These are phyloP conservation scores for Chaetothyriales sp. DNA, from an alignment of 2,329 filamentous ascomycete species.

Conservation along the genomic window DNA sequence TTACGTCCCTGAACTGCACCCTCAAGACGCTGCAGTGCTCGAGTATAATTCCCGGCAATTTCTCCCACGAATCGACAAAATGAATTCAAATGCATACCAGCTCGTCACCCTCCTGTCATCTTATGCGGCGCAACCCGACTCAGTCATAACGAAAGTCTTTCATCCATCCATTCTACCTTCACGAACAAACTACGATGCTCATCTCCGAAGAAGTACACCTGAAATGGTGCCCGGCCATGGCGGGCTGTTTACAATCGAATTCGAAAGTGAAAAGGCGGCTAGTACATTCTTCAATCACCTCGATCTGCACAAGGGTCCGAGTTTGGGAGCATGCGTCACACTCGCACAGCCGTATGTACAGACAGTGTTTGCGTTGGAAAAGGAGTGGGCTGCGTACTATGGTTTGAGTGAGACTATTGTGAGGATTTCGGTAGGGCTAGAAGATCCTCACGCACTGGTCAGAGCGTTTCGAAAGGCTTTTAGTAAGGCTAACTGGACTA, in stretches of 20 bases:
- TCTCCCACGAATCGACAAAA: slow-evolving; percentile 12
- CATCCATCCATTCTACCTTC: slow-evolving; percentile 14
- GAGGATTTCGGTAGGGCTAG: slow-evolving; percentile 11
- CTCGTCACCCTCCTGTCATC: slow-evolving; percentile 16
- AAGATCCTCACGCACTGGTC: slow-evolving; percentile 2
- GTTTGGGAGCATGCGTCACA: slow-evolving; percentile 12
- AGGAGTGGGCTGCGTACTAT: slow-evolving; percentile 11
- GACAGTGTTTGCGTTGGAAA: slow-evolving; percentile 4
- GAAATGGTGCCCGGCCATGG: slow-evolving; percentile 43
- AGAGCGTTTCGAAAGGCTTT: not conserved
- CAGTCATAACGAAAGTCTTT: slow-evolving; percentile 14
- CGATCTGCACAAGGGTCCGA: slow-evolving; percentile 22
- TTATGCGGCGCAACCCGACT: slow-evolving; percentile 8
- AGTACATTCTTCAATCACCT: slow-evolving; percentile 22
- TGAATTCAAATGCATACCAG: slow-evolving; percentile 14
- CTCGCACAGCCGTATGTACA: slow-evolving; percentile 9
- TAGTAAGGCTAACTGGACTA: not conserved
- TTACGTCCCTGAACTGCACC: slow-evolving; percentile 17
- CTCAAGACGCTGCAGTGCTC: slow-evolving; percentile 15
- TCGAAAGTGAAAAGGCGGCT: slow-evolving; percentile 20
- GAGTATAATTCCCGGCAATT: slow-evolving; percentile 18
- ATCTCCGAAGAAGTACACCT: slow-evolving; percentile 18
- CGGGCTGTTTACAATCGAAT: slow-evolving; percentile 41
- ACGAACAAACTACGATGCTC: slow-evolving; percentile 11
- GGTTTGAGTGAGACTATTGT: slow-evolving; percentile 8